Base-by-base conservation (phyloP, 441 rosid species). In the Raphanus hybrid region DNA sequence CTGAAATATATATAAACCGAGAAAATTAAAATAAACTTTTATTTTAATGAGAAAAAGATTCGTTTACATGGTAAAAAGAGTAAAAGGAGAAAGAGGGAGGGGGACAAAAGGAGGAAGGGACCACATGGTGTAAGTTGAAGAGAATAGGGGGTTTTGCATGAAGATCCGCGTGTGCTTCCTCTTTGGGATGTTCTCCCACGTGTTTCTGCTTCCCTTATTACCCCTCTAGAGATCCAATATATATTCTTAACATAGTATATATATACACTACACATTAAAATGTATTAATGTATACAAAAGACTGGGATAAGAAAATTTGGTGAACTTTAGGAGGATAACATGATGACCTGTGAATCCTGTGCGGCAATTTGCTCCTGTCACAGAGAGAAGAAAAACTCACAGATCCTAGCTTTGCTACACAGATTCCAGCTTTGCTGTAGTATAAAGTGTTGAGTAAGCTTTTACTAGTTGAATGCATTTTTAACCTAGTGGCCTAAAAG, bases 121-220 rank as follows among this genome's bases (percentile, higher is more conserved):
- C 78, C 82, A 78, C 82, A 74, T 78, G 78, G 63, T 34, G 3
- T 23, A 23, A 23, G 74, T 74, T n/a, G 62, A 54, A 52, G 69
- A 50, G 76, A 48, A 59, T 18, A 64, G 48, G 37, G 69, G 15
- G 64, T 20, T 62, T 62, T 78, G 78, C 82, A 78, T 78, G 82
- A 78, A 60, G 75, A 78, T 78, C 82, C 82, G 82, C 82, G 82
- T 78, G 82, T 78, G 82, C 82, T 73, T 81, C 83, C 82, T 69
- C 72, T 76, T 66, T 48, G 69, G 64, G 73, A 74, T 77, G 57
- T 64, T 75, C 76, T 41, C 75, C 75, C 73, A 81, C 82, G 82
- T 74, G 82, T 78, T 78, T 26, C 55, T 78, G 78, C 60, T 74
- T 74, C 70, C 55, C 54, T 73, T 59, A 76, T 8, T 15, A 34